Conservation (phyloP, 192 early-diverging fungal species). For the Piromyces sp. region DNA sequence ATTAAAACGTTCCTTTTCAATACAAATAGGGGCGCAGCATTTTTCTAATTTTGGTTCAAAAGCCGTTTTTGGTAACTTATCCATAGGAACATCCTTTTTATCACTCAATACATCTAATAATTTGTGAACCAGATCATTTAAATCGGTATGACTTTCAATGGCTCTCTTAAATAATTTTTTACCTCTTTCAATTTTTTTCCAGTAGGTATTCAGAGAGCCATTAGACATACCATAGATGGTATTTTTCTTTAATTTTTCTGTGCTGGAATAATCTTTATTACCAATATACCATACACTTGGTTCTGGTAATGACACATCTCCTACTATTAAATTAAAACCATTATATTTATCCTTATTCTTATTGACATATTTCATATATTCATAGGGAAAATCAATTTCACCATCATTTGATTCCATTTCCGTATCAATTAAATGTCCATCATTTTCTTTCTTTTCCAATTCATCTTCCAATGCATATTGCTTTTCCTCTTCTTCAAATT, state of each 20-base stretch:
- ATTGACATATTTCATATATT: neutral
- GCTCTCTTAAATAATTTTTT: neutral
- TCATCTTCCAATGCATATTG: neutral
- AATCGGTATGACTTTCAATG: neutral
- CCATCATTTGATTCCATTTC: neutral
- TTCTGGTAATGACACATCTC: neutral
- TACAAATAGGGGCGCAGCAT: neutral
- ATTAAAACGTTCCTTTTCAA: neutral
- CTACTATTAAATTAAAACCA: neutral
- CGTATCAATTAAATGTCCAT: too few species aligned
- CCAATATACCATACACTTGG: neutral
- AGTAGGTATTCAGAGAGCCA: neutral
- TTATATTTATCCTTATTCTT: neutral
- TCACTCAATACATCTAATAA: neutral
- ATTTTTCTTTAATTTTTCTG: neutral
- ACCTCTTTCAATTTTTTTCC: neutral
- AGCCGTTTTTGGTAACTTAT: neutral
- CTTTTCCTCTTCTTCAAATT: neutral
- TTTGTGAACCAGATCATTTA: neutral
- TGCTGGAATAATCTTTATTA: neutral
- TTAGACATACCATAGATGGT: neutral
- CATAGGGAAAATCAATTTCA: neutral
- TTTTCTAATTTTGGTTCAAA: neutral
- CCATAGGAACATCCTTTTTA: neutral
- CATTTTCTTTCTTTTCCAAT: neutral